Conservation (phyloP, 305 asterid genomes). For the Coffea humblotiana region DNA sequence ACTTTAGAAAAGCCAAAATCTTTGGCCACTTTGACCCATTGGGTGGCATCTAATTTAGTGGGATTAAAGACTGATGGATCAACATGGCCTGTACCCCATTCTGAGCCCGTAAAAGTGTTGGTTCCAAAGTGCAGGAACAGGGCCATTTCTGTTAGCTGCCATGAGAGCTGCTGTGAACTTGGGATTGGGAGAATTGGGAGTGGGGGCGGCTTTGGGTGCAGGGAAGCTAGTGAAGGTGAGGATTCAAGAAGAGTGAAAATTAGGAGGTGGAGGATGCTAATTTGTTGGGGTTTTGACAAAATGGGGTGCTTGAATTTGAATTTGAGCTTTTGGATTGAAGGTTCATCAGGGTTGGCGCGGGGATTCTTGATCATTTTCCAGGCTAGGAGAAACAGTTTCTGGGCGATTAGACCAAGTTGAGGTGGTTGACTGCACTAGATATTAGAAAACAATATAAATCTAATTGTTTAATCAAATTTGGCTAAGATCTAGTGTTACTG, state of each 20-base stretch:
- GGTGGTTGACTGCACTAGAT: neutral
- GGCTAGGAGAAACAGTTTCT: neutral
- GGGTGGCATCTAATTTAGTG: constrained; percentile 60
- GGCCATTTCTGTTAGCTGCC: constrained; percentile 92
- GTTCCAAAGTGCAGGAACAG: constrained; percentile 84
- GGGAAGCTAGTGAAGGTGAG: constrained; percentile 22
- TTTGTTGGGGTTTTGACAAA: neutral
- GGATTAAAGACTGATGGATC: constrained; percentile 80
- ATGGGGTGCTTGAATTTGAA: constrained; percentile 21
- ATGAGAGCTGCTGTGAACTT: constrained; percentile 64
- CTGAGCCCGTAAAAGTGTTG: constrained; percentile 78
- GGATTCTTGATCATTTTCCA: neutral
- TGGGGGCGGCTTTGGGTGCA: constrained; percentile 62
- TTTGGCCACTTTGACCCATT: constrained; percentile 81
- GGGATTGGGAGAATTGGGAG: constrained; percentile 86
- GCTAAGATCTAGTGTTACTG: too few relatives aligned
- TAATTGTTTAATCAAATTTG: too few relatives aligned
- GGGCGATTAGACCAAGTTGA: neutral
- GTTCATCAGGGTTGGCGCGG: neutral
- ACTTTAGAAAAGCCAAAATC: constrained; percentile 64
- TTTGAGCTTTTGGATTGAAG: neutral
- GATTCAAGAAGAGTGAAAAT: constrained; percentile 23
- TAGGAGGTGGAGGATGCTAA: constrained; percentile 25
- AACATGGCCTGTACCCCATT: constrained; percentile 89
- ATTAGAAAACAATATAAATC: too few relatives aligned